These are phyloP conservation scores for Niebla homalea DNA, from an alignment of 495 filamentous ascomycete species.

Conservation along the genomic window DNA sequence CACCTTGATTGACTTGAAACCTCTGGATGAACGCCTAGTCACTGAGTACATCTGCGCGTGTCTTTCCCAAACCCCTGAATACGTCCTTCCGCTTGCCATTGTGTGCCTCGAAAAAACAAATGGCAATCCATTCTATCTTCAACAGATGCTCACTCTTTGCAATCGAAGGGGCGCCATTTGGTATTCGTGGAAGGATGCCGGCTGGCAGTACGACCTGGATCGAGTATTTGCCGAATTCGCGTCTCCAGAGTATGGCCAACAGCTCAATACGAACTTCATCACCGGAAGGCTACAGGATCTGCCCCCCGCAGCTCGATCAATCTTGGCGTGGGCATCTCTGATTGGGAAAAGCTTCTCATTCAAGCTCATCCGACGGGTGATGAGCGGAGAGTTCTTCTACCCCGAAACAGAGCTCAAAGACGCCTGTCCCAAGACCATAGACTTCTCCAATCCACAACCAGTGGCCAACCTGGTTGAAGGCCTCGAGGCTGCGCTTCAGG, in stretches of 20 bases:
- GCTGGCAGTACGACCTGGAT: conserved; percentile 77
- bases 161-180: conserved; percentile 76
- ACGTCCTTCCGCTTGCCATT: conserved; percentile 41
- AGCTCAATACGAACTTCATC: conserved; percentile 70
- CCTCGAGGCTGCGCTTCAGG: conserved; percentile 62
- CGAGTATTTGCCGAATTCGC: conserved; percentile 70
- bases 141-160: conserved; percentile 80
- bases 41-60: conserved; percentile 64
- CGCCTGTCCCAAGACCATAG: conserved; percentile 22
- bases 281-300: conserved; percentile 62
- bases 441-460: conserved; percentile 19
- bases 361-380: conserved; percentile 58
- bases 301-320: conserved; percentile 53
- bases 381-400: conserved; percentile 53
- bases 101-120: conserved; percentile 17
- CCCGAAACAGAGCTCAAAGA: conserved; percentile 30
- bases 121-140: conserved; percentile 70
- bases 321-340: conserved; percentile 76
- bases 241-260: conserved; percentile 58
- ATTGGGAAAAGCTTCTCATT: conserved; percentile 72
- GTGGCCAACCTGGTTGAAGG: conserved; percentile 50
- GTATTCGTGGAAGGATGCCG: conserved; percentile 68
- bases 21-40: conserved; percentile 62
- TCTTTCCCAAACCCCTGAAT: conserved; percentile 45
- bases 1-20: conserved; percentile 51